Conservation (phyloP, 192 early-diverging fungal genomes). For the Pilobolus umbonatus region DNA sequence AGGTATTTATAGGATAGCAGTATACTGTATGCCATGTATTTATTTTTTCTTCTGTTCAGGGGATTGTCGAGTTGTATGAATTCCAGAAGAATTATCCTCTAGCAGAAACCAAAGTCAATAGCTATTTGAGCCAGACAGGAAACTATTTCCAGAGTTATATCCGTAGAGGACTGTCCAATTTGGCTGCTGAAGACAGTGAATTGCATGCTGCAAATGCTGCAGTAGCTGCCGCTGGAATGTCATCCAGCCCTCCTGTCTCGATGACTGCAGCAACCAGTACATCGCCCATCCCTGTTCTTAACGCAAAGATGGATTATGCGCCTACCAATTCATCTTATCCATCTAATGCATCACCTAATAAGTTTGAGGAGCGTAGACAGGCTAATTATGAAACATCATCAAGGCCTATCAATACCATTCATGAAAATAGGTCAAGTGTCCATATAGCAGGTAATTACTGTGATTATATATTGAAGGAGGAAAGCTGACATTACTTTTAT, state of each 20-base stretch:
- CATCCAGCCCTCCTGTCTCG: background rate
- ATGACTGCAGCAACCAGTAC: background rate
- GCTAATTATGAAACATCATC: too few species aligned
- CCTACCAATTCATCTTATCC: too few species aligned
- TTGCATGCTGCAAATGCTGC: constrained; percentile 21
- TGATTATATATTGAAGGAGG: background rate
- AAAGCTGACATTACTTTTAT: background rate
- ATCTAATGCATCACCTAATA: too few species aligned
- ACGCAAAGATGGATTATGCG: background rate
- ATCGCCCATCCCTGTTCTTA: background rate
- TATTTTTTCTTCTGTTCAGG: constrained; percentile 31
- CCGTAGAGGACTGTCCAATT: constrained; percentile 54
- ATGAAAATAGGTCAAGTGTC: constrained; percentile 3
- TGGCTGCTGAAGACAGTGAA: constrained; percentile 51
- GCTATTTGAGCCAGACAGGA: constrained; percentile 56
- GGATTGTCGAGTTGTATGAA: constrained; percentile 69
- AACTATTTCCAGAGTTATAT: constrained; percentile 75
- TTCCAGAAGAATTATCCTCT: constrained; percentile 72
- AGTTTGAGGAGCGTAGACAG: too few species aligned
- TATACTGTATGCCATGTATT: background rate
- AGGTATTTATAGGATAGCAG: constrained; percentile 28
- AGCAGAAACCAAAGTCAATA: constrained; percentile 55
- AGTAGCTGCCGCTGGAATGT: background rate
- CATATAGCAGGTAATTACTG: constrained; percentile 11
- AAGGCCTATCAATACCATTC: too few species aligned